These are phyloP conservation scores for Penicillium antarcticum DNA, from an alignment of 495 filamentous ascomycete genomes.

Conservation along the genomic window DNA sequence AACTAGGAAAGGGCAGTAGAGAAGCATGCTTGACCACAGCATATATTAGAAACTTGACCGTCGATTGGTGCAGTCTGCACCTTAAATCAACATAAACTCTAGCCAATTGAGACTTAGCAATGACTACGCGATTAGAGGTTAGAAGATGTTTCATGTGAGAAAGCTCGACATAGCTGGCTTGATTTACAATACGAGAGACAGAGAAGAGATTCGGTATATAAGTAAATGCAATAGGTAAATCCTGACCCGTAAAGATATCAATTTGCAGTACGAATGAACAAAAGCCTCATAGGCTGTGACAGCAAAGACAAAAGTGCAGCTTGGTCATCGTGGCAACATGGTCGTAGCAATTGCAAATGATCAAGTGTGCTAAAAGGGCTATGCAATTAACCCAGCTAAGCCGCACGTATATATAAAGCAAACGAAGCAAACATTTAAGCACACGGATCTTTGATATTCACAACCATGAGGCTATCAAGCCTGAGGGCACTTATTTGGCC, in stretches of 20 bases:
- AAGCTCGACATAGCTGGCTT: no score
- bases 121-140: no score
- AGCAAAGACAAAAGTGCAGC: slow-evolving; percentile 3
- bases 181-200: background rate
- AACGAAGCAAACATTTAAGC: slow-evolving; percentile 13
- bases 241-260: slow-evolving; percentile 8
- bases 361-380: slow-evolving; percentile 5
- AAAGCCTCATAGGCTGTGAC: slow-evolving; percentile 6
- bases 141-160: no score
- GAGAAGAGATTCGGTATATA: slow-evolving; percentile 4
- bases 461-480: background rate
- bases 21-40: background rate
- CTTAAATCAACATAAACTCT: slow-evolving; percentile 2
- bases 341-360: slow-evolving; percentile 11
- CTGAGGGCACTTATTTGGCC: slow-evolving; percentile 54
- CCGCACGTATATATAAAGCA: slow-evolving; percentile 21
- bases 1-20: no score
- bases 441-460: slow-evolving; percentile 11
- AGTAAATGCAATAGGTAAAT: slow-evolving; percentile 15
- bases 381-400: slow-evolving; percentile 3
- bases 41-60: background rate
- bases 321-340: slow-evolving; percentile 4
- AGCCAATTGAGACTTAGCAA: background rate
- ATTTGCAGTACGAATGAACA: slow-evolving; percentile 9
- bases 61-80: background rate